Evolutionary conservation across 2,329 filamentous ascomycete species (phyloP).

Genomic region (Cyclaneusma minus): DNA sequence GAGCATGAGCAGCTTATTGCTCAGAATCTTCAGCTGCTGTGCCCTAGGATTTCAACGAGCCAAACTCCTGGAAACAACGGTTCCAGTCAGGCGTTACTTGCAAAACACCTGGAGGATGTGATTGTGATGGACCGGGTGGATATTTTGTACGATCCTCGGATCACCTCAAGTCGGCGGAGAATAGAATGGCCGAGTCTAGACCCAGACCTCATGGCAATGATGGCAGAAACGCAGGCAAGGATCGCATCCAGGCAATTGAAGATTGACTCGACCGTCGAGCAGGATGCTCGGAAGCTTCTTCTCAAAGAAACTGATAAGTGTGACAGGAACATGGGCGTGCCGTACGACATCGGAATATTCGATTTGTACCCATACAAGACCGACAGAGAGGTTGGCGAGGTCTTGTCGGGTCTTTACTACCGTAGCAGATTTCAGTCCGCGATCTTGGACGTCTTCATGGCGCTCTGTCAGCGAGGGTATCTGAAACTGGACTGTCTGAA

Average conservation of each 20-base stretch:
- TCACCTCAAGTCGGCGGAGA: neutral
- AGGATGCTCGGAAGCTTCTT: neutral
- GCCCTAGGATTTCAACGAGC: neutral
- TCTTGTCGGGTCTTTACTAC: neutral
- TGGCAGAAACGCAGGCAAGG: neutral
- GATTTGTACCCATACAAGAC: neutral
- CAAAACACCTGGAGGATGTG: neutral
- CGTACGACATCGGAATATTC: neutral
- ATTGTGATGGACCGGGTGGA: neutral
- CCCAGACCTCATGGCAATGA: neutral
- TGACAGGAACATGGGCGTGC: neutral
- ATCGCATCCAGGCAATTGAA: too few relatives aligned
- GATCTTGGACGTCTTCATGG: neutral
- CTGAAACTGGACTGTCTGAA: neutral
- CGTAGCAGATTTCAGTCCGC: neutral
- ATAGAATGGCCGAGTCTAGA: slow-evolving; percentile 1
- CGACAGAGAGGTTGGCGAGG: neutral
- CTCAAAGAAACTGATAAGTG: neutral
- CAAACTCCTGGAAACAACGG: neutral
- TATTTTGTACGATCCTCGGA: neutral
- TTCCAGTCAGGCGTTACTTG: too few relatives aligned
- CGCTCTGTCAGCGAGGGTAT: neutral
- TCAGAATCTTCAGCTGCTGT: neutral
- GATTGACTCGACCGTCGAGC: neutral
- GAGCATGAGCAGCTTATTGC: neutral